Evolutionary conservation across 768 basidiomycete genomes (phyloP), one percentile per base, ranked within the genome.

Genomic region (Boletus reticulatus): DNA sequence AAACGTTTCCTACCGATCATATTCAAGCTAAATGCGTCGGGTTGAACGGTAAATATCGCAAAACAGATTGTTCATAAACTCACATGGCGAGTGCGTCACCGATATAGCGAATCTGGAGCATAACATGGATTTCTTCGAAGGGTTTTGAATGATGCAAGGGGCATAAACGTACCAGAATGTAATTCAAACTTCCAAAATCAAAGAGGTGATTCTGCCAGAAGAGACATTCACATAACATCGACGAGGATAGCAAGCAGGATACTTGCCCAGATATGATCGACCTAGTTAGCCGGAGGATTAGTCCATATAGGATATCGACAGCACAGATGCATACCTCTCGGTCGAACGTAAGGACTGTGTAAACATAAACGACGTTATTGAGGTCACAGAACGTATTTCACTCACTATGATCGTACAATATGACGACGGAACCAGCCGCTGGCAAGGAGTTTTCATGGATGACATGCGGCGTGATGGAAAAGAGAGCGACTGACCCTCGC

Each of bases 391-490:
- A 16, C 0, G 48, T 19, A 7, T 3, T 29, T 10, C 34, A 47
- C 60, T 59, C 16, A 43, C 65, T 39, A 42, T 66, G 65, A 42
- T 67, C 65, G 17, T 66, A 65, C 38, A 67, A 47, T 29, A 65
- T 31, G 5, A 53, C 17, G 4, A 57, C 12, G 6, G 57, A 37
- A 7, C 59, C 43, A 3, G 53, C 44, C 14, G 36, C 65, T 65
- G 43, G 17, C 29, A 38, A 53, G 24, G 4, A 29, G 24, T 13
- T 6, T 6, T 17, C 36, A 16, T 63, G 51, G 60, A 13, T 1
- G 7, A 36, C 29, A 31, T 22, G 31, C 2, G 6, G 4, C 11
- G 12, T 4, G 14, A 16, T 7, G 13, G 13, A 20, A 19, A 32
- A 37, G 24, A 17, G 10, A n/a, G n/a, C 19, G 8, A 52, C 57